Percentiles rank a stretch among this genome's conserved stretches.
Conservation (phyloP, 805 yeast genomes). For the Wickerhamiella shivajii region DNA sequence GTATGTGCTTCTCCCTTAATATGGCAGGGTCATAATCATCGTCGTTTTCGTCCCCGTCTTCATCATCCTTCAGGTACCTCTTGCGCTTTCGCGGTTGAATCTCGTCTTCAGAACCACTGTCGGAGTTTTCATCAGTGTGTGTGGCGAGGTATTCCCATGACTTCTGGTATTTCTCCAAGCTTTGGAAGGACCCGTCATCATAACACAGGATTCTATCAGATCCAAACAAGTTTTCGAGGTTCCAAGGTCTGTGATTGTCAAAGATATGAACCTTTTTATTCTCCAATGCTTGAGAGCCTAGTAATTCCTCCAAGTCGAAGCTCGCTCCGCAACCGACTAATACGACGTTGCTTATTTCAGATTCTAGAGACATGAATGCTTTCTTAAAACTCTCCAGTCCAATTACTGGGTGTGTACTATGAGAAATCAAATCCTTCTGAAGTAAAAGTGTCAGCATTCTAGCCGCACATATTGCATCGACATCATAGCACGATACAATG, state of each 20-base stretch:
- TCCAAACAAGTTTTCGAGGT: constrained; percentile 80
- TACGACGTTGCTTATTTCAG: constrained; percentile 59
- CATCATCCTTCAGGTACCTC: too few species aligned
- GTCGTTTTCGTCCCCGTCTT: constrained; percentile 14
- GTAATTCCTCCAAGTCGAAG: constrained; percentile 58
- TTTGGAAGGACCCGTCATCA: constrained; percentile 71
- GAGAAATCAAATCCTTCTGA: constrained; percentile 70
- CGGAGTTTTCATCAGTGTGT: constrained; percentile 16
- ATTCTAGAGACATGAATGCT: constrained; percentile 52
- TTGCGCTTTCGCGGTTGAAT: constrained; percentile 12
- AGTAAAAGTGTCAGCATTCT: constrained; percentile 56
- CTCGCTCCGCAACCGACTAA: constrained; percentile 89
- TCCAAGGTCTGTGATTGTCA: constrained; percentile 96
- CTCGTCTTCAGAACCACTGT: constrained; percentile 19
- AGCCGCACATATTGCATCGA: constrained; percentile 86
- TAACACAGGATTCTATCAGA: constrained; percentile 59
- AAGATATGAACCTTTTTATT: constrained; percentile 55
- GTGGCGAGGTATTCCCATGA: constrained; percentile 38
- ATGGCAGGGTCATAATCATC: constrained; percentile 10
- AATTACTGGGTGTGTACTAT: constrained; percentile 80
- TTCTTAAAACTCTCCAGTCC: constrained; percentile 66
- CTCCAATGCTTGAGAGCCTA: constrained; percentile 24
- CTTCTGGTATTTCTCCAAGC: constrained; percentile 37
- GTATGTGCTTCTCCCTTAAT: constrained; percentile 25
- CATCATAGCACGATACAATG: constrained; percentile 78